These are phyloP conservation scores for Hondaea fermentalgiana DNA, from an alignment of 108 stramenopile species.

Conservation along the genomic window DNA sequence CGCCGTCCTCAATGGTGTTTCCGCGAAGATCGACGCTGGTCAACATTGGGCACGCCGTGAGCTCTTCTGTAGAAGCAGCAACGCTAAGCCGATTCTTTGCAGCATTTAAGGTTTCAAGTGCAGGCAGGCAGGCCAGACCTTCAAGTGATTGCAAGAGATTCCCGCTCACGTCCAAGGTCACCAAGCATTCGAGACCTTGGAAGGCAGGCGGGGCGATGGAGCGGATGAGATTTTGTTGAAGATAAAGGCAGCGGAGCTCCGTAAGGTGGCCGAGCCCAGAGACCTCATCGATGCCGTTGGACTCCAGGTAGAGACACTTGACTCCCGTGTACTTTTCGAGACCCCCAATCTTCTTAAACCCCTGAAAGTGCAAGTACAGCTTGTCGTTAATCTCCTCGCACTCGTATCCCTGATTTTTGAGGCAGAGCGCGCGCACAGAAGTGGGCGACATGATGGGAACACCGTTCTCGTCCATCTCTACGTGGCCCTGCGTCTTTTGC, in stretches of 20 bases:
- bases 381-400: constrained; percentile 16
- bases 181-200: neutral
- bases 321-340: constrained; percentile 12
- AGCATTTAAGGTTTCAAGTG: neutral
- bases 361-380: constrained; percentile 8
- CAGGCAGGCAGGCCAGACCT: neutral
- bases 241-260: constrained; percentile 44
- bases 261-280: neutral
- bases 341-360: neutral
- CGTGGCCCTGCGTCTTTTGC: neutral
- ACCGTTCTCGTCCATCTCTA: neutral
- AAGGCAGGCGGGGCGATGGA: neutral
- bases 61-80: neutral
- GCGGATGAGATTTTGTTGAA: constrained; percentile 39
- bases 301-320: constrained; percentile 11
- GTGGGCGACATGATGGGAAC: neutral
- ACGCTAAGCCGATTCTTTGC: neutral
- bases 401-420: neutral
- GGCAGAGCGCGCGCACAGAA: neutral
- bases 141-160: constrained; percentile 20
- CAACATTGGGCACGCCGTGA: neutral
- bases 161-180: constrained; percentile 24
- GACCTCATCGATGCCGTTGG: neutral
- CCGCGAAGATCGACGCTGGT: constrained; percentile 10
- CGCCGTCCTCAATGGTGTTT: neutral